A percentile compares a stretch with the other conserved stretches of the same genome.
Conservation (phyloP, 371 early-diverging fungal genomes). For the Mortierella sp. region DNA sequence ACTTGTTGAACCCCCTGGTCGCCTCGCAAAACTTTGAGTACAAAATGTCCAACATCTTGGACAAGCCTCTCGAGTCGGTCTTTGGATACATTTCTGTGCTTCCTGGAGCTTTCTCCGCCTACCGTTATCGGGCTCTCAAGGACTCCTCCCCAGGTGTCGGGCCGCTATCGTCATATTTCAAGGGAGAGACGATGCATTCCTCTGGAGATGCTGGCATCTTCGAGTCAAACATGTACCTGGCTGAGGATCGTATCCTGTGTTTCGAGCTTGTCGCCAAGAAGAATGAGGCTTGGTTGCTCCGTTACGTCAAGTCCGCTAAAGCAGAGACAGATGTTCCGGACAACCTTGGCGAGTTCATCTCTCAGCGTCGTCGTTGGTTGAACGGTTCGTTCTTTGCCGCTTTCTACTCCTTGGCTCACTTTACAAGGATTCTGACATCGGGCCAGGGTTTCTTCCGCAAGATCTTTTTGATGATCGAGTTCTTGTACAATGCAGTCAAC, state of each 20-base stretch:
- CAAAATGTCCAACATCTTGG: constrained; percentile 94
- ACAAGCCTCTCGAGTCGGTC: constrained; percentile 95
- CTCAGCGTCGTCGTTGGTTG: constrained; percentile 73
- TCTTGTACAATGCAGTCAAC: constrained; percentile 72
- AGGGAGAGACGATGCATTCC: constrained; percentile 89
- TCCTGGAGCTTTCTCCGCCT: constrained; percentile 96
- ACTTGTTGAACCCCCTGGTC: constrained; percentile 84
- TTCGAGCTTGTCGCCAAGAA: constrained; percentile 85
- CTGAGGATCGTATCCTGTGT: constrained; percentile 88
- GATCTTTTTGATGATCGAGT: constrained; percentile 69
- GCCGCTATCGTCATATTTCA: constrained; percentile 89
- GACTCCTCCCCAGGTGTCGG: constrained; percentile 71
- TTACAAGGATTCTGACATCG: constrained; percentile 75
- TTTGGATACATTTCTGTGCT: constrained; percentile 95
- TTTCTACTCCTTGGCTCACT: constrained; percentile 78
- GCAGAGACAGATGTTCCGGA: constrained; percentile 77
- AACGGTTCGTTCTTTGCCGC: constrained; percentile 77
- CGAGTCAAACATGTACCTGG: constrained; percentile 76
- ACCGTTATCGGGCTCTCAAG: constrained; percentile 86
- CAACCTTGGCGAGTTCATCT: constrained; percentile 67
- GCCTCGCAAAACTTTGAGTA: constrained; percentile 96
- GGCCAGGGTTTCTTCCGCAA: constrained; percentile 67
- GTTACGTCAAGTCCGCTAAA: constrained; percentile 70
- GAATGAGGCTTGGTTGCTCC: constrained; percentile 72
- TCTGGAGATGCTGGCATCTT: constrained; percentile 66